Base-by-base conservation (phyloP, 768 basidiomycete genomes). In the Podaxis sp. region DNA sequence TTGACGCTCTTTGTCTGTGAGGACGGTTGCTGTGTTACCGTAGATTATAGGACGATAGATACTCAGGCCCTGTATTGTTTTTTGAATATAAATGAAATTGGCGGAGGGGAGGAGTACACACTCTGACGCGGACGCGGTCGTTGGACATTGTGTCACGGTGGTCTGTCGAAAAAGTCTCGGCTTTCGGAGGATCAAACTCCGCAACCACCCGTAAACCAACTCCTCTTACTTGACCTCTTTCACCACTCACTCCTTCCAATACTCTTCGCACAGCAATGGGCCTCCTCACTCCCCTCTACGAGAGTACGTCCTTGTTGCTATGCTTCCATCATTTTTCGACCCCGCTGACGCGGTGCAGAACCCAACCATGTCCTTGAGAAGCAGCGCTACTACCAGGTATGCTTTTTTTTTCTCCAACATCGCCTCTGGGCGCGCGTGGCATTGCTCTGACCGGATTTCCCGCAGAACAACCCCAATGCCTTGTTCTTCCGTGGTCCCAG, bases 11-110 rank as follows among this genome's bases (percentile, higher is more conserved):
- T 87, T 85, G 15, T 83, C 77, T 0, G 86, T 88, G 64, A 99
- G 74, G 59, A 94, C 86, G 0, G 84, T 82, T 36, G 96, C 93
- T 12, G 90, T 91, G 73, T 99, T 99, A 53, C 97, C 97, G 77
- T 98, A 99, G 64, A 99, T 92, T 67, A 99, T 86, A 1, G 96
- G 93, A 54, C 97, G 84, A 72, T 87, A 87, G 56, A 99, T 92
- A 66, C 85, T 90, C 46, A 96, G 78, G 38, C 95, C 95, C 94
- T 96, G 68, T 40, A 37, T 56, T 30, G 53, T 30, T 48, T 33
- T 63, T 37, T 64, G 56, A 69, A 68, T 56, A 58, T 48, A 55
- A 64, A 41, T 63, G 62, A 38, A 58, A 40, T 22, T 26, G 37
- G 26, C 24, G 15, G 30, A 41, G 63, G 65, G 57, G 62, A 66